A percentile compares a stretch with the other conserved stretches of the same genome.
phyloP scores from a whole-genome alignment of 2,329 filamentous ascomycete genomes.

The Monosporascus sp. region DNA sequence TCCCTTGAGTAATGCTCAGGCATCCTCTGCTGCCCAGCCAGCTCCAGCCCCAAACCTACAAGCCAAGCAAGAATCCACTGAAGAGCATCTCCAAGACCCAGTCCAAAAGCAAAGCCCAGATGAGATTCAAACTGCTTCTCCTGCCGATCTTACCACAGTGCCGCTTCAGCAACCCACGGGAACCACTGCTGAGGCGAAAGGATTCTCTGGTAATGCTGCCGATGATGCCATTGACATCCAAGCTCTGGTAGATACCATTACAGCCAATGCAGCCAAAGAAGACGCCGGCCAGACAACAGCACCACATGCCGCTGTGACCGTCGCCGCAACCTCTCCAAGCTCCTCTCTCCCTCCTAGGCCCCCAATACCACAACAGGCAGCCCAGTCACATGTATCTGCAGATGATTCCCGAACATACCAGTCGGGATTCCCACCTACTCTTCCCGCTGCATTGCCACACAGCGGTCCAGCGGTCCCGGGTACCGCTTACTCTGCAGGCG shows the following conservation, averaged over 20 bases:
- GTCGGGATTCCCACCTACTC: constrained; percentile 22
- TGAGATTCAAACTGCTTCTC: constrained; percentile 7
- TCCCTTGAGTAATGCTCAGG: constrained; percentile 5
- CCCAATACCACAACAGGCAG: constrained; percentile 33
- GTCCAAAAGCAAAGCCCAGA: constrained; percentile 21
- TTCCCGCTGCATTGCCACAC: constrained; percentile 14
- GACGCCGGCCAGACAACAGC: constrained; percentile 24
- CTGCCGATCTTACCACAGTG: constrained; percentile 1
- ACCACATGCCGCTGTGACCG: constrained; percentile 16
- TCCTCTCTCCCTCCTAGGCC: constrained; percentile 44
- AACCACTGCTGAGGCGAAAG: constrained; percentile 6
- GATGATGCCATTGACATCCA: constrained; percentile 21
- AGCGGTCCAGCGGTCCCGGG: constrained; percentile 25
- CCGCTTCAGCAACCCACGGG: constrained; percentile 6
- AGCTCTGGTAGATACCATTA: constrained; percentile 22
- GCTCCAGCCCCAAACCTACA: constrained; percentile 21
- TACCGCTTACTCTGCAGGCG: constrained; percentile 30
- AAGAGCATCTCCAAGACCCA: constrained; percentile 10
- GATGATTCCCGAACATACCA: constrained; percentile 25
- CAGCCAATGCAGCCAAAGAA: constrained; percentile 18
- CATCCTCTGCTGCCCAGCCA: constrained; percentile 19
- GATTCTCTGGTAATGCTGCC: constrained; percentile 6
- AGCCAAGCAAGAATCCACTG: constrained; percentile 5
- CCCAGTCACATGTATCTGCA: constrained; percentile 29
- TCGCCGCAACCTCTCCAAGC: constrained; percentile 22